A percentile compares a stretch with the other conserved stretches of the same genome.
These are phyloP conservation scores for Penicillium sp. DNA, from an alignment of 2,329 filamentous ascomycete species.

Conservation along the genomic window DNA sequence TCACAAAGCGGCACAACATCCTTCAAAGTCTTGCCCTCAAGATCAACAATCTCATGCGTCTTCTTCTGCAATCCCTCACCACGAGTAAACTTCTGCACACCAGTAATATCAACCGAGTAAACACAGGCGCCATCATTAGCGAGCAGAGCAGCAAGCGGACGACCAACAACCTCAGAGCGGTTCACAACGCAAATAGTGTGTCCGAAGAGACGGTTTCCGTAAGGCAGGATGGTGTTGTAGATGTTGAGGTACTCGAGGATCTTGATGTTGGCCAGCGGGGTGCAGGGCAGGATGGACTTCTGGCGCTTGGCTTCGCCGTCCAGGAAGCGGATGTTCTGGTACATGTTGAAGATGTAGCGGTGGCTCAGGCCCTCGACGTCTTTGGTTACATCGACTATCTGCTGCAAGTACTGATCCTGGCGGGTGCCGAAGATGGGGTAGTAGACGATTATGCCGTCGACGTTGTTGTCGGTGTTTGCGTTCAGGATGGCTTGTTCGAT, in stretches of 20 bases:
- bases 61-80: constrained; percentile 82
- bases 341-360: constrained; percentile 98
- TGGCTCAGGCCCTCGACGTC: constrained; percentile 95
- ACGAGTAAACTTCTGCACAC: constrained; percentile 87
- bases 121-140: constrained; percentile 96
- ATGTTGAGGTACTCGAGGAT: constrained; percentile 93
- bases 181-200: constrained; percentile 97
- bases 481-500: constrained; percentile 85
- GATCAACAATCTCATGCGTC: constrained; percentile 82
- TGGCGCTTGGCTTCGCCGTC: constrained; percentile 66
- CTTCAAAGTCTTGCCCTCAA: constrained; percentile 74
- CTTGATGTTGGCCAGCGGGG: constrained; percentile 92
- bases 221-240: constrained; percentile 91
- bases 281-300: constrained; percentile 94
- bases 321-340: constrained; percentile 94
- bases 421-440: constrained; percentile 92
- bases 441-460: constrained; percentile 95
- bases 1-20: constrained; percentile 85
- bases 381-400: constrained; percentile 84
- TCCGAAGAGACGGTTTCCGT: constrained; percentile 89
- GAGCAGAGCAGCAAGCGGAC: constrained; percentile 85
- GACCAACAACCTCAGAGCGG: constrained; percentile 89
- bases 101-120: constrained; percentile 90
- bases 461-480: constrained; percentile 73
- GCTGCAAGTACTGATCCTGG: constrained; percentile 93